A percentile compares a stretch with the other conserved stretches of the same genome.
These are phyloP conservation scores for Triticum dicoccoides DNA, from an alignment of 176 grass and related monocot species.

Conservation along the genomic window DNA sequence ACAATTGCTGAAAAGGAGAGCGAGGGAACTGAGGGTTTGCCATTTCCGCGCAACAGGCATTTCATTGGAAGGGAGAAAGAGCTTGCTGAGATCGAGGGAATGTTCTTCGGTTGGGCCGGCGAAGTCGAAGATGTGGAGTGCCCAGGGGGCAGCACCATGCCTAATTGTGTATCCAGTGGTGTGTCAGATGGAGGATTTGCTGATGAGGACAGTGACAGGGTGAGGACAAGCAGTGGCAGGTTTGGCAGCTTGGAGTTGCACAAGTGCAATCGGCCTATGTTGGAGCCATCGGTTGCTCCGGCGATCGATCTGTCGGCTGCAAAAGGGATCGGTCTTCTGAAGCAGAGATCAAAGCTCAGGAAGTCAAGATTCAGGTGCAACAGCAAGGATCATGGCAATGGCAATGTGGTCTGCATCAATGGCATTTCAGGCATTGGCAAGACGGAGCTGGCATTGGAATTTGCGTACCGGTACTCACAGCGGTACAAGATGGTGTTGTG, in stretches of 20 bases:
- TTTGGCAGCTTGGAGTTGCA: constrained; percentile 76
- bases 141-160: constrained; percentile 27
- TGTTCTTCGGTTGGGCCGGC: constrained; percentile 49
- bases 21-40: constrained; percentile 46
- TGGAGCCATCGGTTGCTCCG: constrained; percentile 62
- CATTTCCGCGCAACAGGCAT: constrained; percentile 67
- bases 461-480: constrained; percentile 77
- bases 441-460: constrained; percentile 85
- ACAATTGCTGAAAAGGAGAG: constrained; percentile 52
- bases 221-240: constrained; percentile 50
- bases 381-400: constrained; percentile 48
- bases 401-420: constrained; percentile 63
- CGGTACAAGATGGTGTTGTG: constrained; percentile 97
- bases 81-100: constrained; percentile 63
- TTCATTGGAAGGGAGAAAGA: constrained; percentile 94
- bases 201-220: constrained; percentile 69
- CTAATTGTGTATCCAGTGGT: constrained; percentile 40
- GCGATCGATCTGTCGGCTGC: constrained; percentile 49
- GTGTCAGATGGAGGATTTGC: constrained; percentile 79
- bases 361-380: constrained; percentile 58
- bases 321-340: constrained; percentile 69
- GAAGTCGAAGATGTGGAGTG: constrained; percentile 63
- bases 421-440: constrained; percentile 84
- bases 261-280: constrained; percentile 72
- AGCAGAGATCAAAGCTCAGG: constrained; percentile 63